These are phyloP conservation scores for Pseudogymnoascus sp. DNA, from an alignment of 2,329 filamentous ascomycete genomes.

Conservation along the genomic window DNA sequence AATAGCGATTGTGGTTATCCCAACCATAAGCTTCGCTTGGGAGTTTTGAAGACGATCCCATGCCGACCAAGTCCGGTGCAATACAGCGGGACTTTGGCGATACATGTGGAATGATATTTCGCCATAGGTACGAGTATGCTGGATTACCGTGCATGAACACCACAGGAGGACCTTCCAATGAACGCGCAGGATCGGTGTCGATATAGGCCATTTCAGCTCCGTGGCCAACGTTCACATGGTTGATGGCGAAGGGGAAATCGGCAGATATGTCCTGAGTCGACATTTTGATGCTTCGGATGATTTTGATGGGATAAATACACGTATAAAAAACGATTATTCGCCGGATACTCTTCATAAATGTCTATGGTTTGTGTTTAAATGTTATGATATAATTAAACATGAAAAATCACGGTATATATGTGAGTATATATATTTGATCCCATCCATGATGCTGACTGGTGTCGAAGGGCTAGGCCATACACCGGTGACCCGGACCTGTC, in stretches of 20 bases:
- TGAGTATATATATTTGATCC: background rate
- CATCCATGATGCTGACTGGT: background rate
- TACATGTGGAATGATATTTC: slow-evolving; percentile 6
- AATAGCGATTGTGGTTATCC: background rate
- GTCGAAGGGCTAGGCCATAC: background rate
- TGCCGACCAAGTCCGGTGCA: background rate
- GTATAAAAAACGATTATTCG: background rate
- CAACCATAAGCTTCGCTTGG: background rate
- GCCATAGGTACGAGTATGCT: slow-evolving; percentile 2
- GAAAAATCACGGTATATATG: background rate
- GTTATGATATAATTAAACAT: background rate
- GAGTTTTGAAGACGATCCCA: background rate
- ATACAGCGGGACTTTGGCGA: background rate
- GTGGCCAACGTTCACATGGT: background rate
- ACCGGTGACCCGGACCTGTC: too few relatives aligned
- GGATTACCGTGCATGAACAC: slow-evolving; percentile 5
- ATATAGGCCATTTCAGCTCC: background rate
- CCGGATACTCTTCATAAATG: background rate
- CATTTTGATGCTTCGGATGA: background rate
- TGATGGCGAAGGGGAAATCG: background rate
- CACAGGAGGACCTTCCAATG: background rate
- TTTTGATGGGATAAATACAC: background rate
- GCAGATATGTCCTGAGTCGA: background rate
- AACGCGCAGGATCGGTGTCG: background rate
- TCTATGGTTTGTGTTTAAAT: background rate